Percentiles rank a stretch among this genome's conserved stretches.
phyloP scores from a whole-genome alignment of 2,329 filamentous ascomycete species.

The Xylariaceae sp. region DNA sequence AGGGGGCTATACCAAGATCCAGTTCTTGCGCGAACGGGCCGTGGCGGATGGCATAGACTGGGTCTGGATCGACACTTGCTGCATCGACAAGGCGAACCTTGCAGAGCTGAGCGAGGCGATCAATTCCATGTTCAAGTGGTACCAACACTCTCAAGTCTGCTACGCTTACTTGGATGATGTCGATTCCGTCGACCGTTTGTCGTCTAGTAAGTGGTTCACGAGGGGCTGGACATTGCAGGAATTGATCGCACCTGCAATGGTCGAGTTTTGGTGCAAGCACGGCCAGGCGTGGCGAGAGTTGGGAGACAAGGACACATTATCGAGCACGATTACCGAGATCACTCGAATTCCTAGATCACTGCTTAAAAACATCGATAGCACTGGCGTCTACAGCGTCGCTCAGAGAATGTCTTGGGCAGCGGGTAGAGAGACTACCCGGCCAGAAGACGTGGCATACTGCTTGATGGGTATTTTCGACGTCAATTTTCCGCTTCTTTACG shows the following conservation, averaged over 20 bases:
- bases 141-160: conserved; percentile 6
- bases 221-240: conserved; percentile 18
- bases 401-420: conserved; percentile 27
- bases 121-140: conserved; percentile 10
- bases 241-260: conserved; percentile 14
- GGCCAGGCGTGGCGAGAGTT: conserved; percentile 10
- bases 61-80: conserved; percentile 8
- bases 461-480: conserved; percentile 28
- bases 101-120: conserved; percentile 8
- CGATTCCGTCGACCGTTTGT: background rate
- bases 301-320: background rate
- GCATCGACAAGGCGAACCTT: conserved; percentile 6
- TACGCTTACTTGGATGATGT: conserved; percentile 5
- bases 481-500: conserved; percentile 27
- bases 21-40: background rate
- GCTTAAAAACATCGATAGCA: conserved; percentile 1
- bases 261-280: conserved; percentile 23
- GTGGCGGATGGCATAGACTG: background rate
- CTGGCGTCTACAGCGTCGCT: conserved; percentile 6
- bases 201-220: conserved; percentile 6
- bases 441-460: conserved; percentile 26
- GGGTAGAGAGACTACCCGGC: conserved; percentile 17
- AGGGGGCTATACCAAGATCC: background rate
- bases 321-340: too few relatives aligned
- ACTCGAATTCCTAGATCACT: too few relatives aligned